phyloP scores from a whole-genome alignment of 768 basidiomycete species.

The Lactarius hatsudake region DNA sequence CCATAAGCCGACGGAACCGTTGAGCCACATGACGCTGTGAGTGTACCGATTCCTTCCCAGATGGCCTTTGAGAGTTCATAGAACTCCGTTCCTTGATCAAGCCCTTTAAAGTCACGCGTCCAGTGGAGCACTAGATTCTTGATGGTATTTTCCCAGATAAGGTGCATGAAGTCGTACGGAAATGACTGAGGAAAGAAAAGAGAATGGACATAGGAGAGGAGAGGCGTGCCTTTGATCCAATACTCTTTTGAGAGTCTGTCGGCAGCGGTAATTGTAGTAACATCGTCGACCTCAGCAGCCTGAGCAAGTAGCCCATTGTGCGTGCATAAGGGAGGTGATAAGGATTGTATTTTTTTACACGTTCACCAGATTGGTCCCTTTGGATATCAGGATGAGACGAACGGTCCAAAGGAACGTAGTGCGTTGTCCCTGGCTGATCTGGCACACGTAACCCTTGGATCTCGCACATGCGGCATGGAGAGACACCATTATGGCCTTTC shows the following conservation, averaged over 20 bases:
- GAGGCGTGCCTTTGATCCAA: constrained; percentile 29
- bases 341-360: constrained; percentile 29
- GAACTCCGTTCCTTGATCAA: neutral
- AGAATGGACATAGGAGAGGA: neutral
- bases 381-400: neutral
- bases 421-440: neutral
- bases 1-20: neutral
- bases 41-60: neutral
- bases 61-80: neutral
- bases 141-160: neutral
- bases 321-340: constrained; percentile 36
- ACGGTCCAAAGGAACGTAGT: constrained; percentile 9
- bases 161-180: constrained; percentile 5
- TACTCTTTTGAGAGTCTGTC: constrained; percentile 47
- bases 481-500: constrained; percentile 43
- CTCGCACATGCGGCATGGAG: constrained; percentile 39
- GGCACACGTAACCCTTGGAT: constrained; percentile 33
- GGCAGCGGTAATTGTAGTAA: neutral
- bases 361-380: neutral
- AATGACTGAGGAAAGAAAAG: neutral
- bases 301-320: constrained; percentile 34
- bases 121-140: neutral
- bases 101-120: neutral
- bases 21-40: neutral
- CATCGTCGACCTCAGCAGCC: constrained; percentile 38